Base-by-base conservation (phyloP, 495 filamentous ascomycete species). In the Lineolata rhizophorae region DNA sequence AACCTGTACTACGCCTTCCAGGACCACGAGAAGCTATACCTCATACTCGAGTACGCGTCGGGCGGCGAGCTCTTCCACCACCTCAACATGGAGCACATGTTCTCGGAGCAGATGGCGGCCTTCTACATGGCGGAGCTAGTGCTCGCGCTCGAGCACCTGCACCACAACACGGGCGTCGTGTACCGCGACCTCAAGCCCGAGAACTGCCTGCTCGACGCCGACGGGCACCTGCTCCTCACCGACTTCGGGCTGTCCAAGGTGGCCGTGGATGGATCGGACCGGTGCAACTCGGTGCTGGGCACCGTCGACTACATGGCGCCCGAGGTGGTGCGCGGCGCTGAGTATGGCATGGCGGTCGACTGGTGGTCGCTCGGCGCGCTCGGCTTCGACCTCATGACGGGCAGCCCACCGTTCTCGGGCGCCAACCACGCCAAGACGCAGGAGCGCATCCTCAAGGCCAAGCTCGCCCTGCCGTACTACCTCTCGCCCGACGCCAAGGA, bases 91-190 rank as follows among this genome's bases (percentile, higher is more conserved):
- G 81, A 93, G 49, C 73, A 72, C 43, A 92, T 92, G 77, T 93
- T 97, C 42, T 56, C 72, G 8, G 83, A 94, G 53, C 63, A 78
- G 20, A 72, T 70, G 2, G 78, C 81, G 0, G 77, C 83, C 9
- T 97, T 95, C 51, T 97, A 97, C 65, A 87, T 95, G 76, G 87
- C 84, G 0, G 80, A 94, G 58, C 82, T 95, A 68, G 72, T 91
- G 3, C 71, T 97, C 3, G 90, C 90, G 1, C 63, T 97, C 15
- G 80, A 81, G 24, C 82, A 95, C 50, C 68, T 97, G 5, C 87
- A 97, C 58, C 65, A 76, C 35, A 81, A 66, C 34, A 69, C 93
- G 19, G 85, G 90, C 11, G 87, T 97, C 20, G 70, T 95, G 42
- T 97, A 97, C 53, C 76, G 87, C 34, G 87, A 97, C 46, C 63